These are phyloP conservation scores for Termitomyces sp. DNA, from an alignment of 768 basidiomycete genomes.

Conservation along the genomic window DNA sequence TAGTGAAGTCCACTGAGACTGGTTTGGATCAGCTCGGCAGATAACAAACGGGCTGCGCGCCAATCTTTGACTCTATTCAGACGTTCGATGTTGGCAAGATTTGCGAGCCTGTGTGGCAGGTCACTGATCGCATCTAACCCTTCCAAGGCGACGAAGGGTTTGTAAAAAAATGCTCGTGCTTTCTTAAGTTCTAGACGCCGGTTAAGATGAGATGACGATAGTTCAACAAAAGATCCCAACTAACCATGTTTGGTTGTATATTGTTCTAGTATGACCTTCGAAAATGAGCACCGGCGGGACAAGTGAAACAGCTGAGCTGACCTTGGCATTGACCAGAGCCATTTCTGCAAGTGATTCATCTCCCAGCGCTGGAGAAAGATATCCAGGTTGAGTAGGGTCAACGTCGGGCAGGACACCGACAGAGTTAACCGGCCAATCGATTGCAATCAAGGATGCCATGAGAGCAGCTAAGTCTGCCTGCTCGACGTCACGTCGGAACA, in stretches of 20 bases:
- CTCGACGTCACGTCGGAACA: slow-evolving; percentile 69
- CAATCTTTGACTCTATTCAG: slow-evolving; percentile 40
- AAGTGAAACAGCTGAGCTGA: slow-evolving; percentile 14
- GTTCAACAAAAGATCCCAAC: slow-evolving; percentile 11
- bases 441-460: slow-evolving; percentile 71
- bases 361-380: slow-evolving; percentile 41
- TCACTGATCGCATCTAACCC: slow-evolving; percentile 12
- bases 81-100: slow-evolving; percentile 37
- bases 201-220: background rate
- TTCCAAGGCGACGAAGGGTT: slow-evolving; percentile 51
- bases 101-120: slow-evolving; percentile 27
- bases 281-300: background rate
- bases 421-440: slow-evolving; percentile 75
- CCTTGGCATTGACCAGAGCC: slow-evolving; percentile 63
- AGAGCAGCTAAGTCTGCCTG: slow-evolving; percentile 80
- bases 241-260: slow-evolving; percentile 73
- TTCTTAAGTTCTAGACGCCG: slow-evolving; percentile 53
- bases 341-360: slow-evolving; percentile 47
- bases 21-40: slow-evolving; percentile 46
- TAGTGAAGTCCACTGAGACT: slow-evolving; percentile 66
- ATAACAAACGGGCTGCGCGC: slow-evolving; percentile 42
- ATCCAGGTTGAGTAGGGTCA: slow-evolving; percentile 55
- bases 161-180: slow-evolving; percentile 53
- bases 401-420: slow-evolving; percentile 80
- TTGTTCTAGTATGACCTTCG: slow-evolving; percentile 66